These are phyloP conservation scores for Solanum sejunctum DNA, from an alignment of 257 asterid genomes.

Conservation along the genomic window DNA sequence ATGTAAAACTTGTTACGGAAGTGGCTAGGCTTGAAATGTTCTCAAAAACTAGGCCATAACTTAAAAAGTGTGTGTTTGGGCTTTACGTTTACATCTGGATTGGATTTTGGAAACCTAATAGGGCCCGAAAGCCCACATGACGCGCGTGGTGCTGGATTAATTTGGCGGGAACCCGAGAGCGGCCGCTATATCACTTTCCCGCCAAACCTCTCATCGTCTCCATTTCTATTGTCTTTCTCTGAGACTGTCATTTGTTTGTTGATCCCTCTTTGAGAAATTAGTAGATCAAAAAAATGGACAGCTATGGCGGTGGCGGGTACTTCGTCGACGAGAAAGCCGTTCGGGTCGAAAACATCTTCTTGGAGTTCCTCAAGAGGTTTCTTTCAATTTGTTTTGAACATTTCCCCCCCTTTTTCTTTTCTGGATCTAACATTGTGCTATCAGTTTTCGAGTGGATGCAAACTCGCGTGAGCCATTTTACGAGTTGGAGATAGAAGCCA, in stretches of 20 bases:
- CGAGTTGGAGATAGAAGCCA: conserved; percentile 70
- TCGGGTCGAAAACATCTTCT: conserved; percentile 65
- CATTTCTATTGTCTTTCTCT: not conserved
- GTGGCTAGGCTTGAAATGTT: not conserved
- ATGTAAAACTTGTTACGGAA: too few species aligned
- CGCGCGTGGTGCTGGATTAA: not conserved
- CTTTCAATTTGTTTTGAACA: not conserved
- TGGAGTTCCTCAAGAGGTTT: conserved; percentile 68
- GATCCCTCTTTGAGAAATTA: not conserved
- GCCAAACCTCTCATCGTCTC: conserved; percentile 2
- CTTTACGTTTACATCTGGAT: not conserved
- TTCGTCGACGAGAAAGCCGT: conserved; percentile 80
- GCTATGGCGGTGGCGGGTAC: conserved; percentile 42
- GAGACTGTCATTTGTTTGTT: not conserved
- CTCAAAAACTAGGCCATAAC: not conserved
- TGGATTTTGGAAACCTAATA: not conserved
- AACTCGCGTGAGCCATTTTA: conserved; percentile 57
- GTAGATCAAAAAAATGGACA: conserved; percentile 30
- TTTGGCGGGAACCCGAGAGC: conserved; percentile 17
- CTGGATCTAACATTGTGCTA: not conserved
- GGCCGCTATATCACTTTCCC: conserved; percentile 3
- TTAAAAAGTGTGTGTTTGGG: not conserved
- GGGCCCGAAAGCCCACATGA: not conserved
- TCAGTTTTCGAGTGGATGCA: conserved; percentile 33
- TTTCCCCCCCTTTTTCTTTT: not conserved